These are phyloP conservation scores for Metarhizium brunneum DNA, from an alignment of 2,329 filamentous ascomycete genomes.

Conservation along the genomic window DNA sequence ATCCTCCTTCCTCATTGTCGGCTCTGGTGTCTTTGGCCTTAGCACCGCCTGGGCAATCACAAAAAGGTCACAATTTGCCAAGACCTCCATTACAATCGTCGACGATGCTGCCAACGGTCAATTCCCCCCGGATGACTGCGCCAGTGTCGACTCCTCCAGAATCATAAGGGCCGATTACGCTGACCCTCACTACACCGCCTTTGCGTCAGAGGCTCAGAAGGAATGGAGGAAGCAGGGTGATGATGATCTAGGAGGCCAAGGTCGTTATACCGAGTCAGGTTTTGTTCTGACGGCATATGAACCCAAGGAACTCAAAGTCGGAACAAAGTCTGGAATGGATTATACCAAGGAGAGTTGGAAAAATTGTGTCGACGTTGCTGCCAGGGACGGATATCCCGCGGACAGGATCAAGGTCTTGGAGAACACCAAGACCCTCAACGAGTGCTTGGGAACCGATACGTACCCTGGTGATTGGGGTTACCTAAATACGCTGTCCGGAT, in stretches of 20 bases:
- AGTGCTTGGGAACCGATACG: conserved; percentile 36
- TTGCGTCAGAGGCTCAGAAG: conserved; percentile 62
- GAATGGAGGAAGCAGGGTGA: conserved; percentile 55
- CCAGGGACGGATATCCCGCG: conserved; percentile 25
- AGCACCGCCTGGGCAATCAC: conserved; percentile 58
- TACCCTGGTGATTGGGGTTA: conserved; percentile 59
- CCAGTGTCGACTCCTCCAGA: conserved; percentile 54
- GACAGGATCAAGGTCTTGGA: conserved; percentile 37
- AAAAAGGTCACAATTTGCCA: conserved; percentile 45
- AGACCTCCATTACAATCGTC: conserved; percentile 48
- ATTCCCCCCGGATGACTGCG: conserved; percentile 50
- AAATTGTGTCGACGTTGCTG: conserved; percentile 47
- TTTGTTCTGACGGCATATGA: conserved; percentile 54
- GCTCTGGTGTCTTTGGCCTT: conserved; percentile 57
- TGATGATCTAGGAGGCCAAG: conserved; percentile 48
- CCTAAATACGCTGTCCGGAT: conserved; percentile 64
- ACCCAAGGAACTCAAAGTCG: conserved; percentile 16
- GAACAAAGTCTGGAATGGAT: conserved; percentile 37
- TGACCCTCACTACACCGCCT: conserved; percentile 62
- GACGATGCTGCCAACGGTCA: conserved; percentile 42
- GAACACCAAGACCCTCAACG: conserved; percentile 32
- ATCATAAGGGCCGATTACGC: conserved; percentile 72
- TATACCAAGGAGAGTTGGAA: conserved; percentile 52
- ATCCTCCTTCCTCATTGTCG: conserved; percentile 55
- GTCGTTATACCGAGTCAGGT: conserved; percentile 62